Base-by-base conservation (phyloP, 2,329 filamentous ascomycete genomes). In the Fusarium sp. region DNA sequence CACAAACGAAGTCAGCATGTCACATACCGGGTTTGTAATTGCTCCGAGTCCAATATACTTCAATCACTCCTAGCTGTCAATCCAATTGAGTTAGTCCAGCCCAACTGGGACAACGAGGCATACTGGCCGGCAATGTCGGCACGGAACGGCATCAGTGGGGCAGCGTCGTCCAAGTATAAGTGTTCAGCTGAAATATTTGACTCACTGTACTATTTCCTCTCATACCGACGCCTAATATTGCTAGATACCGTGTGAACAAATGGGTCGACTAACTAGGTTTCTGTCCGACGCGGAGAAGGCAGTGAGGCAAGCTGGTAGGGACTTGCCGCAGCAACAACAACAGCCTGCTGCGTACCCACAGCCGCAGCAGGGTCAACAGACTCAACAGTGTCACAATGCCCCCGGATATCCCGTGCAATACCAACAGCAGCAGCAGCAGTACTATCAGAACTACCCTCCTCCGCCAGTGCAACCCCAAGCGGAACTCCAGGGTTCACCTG, bases 121-220 rank as follows among this genome's bases (percentile, higher is more conserved):
- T 46, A 33, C 27, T 46, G 6, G 14, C 39, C 53, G 53, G 53
- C 53, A 56, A 56, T 56, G 13, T 56, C 53, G 53, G 53, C 53
- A 56, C 39, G 39, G 22, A 17, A 52, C 33, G 49, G 3, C 13
- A 36, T 38, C 49, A n/a, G 39, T 56, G 53, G 53, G 53, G 53
- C 53, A 22, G 5, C 20, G 5, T 27, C 3, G 15, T 35, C n/a
- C n/a, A 44, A 15, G 39, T 56, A 46, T 56, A 56, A 56, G 39
- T 33, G 39, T 22, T 5, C 13, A 55, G 17, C 17, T 45, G n/a
- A 46, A 3, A 20, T 56, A 22, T 46, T 44, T 56, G 38, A 25
- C 50, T 29, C 50, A 41, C 4, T 6, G 18, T 17, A 7, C 1
- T 4, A 13, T 11, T 22, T 22, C 7, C 4, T 10, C 7, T 27